These are phyloP conservation scores for Choanephora cucurbitarum DNA, from an alignment of 371 early-diverging fungal species.

Conservation along the genomic window DNA sequence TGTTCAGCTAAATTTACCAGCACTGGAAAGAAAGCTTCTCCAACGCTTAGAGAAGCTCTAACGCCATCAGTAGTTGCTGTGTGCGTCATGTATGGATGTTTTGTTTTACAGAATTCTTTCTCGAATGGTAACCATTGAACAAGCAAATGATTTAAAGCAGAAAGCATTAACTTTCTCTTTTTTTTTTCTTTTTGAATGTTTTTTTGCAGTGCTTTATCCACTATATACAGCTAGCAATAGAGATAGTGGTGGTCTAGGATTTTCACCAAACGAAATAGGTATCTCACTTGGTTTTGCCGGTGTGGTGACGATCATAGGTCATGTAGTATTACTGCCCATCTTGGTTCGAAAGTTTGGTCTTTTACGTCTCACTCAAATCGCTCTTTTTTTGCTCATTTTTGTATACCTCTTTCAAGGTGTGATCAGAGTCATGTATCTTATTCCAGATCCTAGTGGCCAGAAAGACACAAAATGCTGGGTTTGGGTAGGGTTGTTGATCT, in stretches of 20 bases:
- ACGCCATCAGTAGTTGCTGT: slow-evolving; percentile 45
- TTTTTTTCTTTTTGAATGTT: too few species aligned
- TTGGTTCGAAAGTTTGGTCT: slow-evolving; percentile 50
- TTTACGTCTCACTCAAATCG: slow-evolving; percentile 49
- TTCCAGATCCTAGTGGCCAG: slow-evolving; percentile 35
- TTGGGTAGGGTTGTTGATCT: slow-evolving; percentile 41
- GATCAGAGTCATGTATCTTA: slow-evolving; percentile 32
- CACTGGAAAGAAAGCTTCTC: slow-evolving; percentile 12
- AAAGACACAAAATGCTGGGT: slow-evolving; percentile 43
- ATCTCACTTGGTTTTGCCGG: slow-evolving; percentile 60
- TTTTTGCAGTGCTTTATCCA: slow-evolving; percentile 56
- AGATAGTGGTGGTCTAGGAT: slow-evolving; percentile 63
- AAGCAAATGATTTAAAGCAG: too few species aligned
- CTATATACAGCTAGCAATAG: slow-evolving; percentile 60
- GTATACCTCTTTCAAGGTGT: slow-evolving; percentile 44
- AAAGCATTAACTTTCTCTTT: too few species aligned
- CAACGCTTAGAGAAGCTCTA: slow-evolving; percentile 35
- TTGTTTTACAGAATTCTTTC: slow-evolving; percentile 40
- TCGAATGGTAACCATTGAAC: slow-evolving; percentile 38
- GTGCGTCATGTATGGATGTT: slow-evolving; percentile 33
- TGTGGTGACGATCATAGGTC: slow-evolving; percentile 52
- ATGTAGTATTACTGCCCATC: slow-evolving; percentile 61
- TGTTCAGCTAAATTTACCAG: slow-evolving; percentile 23
- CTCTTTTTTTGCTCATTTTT: slow-evolving; percentile 40
- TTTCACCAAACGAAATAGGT: slow-evolving; percentile 58